phyloP scores from a whole-genome alignment of 345 rosid species.

The Melaleuca alternifolia region DNA sequence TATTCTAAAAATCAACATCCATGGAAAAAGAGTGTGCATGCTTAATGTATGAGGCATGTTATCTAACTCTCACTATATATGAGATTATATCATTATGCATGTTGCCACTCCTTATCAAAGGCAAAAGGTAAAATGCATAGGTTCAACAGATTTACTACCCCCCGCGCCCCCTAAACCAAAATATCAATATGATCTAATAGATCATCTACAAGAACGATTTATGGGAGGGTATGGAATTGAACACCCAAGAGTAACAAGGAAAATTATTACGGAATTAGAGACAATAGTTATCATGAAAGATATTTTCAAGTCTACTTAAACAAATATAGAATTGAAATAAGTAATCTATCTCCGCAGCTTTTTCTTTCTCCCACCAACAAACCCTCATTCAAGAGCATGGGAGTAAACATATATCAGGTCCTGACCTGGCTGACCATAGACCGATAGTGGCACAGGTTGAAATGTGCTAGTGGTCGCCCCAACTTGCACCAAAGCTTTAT shows the following conservation, averaged over 20 bases:
- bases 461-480: constrained; percentile 33
- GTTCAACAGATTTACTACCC: background rate
- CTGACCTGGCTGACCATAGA: constrained; percentile 41
- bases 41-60: background rate
- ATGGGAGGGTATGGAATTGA: background rate
- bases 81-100: background rate
- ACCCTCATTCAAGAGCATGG: background rate
- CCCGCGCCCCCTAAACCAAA: background rate
- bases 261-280: background rate
- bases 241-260: background rate
- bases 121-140: background rate
- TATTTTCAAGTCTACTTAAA: background rate
- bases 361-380: background rate
- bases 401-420: background rate
- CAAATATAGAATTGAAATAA: background rate
- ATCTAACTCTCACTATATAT: background rate
- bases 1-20: background rate
- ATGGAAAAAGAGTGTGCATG: background rate
- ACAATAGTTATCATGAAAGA: background rate
- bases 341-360: background rate
- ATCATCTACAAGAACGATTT: background rate
- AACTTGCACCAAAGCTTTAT: constrained; percentile 41
- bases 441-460: constrained; percentile 30
- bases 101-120: background rate
- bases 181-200: background rate